A percentile compares a stretch with the other conserved stretches of the same genome.
Evolutionary conservation across 306 rosid species (phyloP).

Genomic region (Corylus americana): DNA sequence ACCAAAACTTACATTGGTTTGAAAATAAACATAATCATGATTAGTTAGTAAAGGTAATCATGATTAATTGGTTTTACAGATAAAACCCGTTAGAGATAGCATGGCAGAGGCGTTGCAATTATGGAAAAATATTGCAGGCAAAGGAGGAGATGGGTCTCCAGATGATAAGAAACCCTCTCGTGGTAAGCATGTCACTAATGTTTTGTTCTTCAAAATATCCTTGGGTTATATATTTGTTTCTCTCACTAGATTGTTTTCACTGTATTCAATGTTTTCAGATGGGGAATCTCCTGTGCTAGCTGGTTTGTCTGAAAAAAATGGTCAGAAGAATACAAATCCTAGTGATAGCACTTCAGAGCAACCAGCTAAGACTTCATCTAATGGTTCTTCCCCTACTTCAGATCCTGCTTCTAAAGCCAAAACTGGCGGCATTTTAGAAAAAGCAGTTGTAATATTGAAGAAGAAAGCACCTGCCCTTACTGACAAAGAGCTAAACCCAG

Average conservation of each 20-base stretch:
- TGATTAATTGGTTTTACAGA: constrained; percentile 51
- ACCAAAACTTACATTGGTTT: constrained; percentile 1
- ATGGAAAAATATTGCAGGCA: constrained; percentile 82
- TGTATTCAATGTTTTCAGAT: constrained; percentile 35
- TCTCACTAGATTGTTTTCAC: constrained; percentile 22
- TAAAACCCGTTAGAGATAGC: constrained; percentile 92
- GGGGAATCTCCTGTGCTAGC: constrained; percentile 48
- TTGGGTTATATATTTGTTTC: constrained; percentile 18
- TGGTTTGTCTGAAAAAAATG: constrained; percentile 48
- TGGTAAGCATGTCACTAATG: constrained; percentile 44
- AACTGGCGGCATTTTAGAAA: constrained; percentile 62
- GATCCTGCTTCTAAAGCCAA: constrained; percentile 57
- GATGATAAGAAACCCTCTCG: constrained; percentile 52
- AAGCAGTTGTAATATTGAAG: constrained; percentile 81
- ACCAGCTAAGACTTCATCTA: constrained; percentile 51
- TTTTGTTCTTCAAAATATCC: constrained; percentile 17
- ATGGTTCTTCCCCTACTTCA: constrained; percentile 49
- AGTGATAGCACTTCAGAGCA: constrained; percentile 48
- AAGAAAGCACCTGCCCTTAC: constrained; percentile 77
- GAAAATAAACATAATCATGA: neutral
- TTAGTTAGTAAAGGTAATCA: constrained; percentile 7
- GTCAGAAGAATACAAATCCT: constrained; percentile 41
- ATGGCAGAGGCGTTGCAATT: constrained; percentile 87
- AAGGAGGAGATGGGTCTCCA: constrained; percentile 61
- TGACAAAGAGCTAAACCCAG: constrained; percentile 87